Evolutionary conservation across 805 yeast genomes (phyloP).

Genomic region (Kregervanrija delftensis): DNA sequence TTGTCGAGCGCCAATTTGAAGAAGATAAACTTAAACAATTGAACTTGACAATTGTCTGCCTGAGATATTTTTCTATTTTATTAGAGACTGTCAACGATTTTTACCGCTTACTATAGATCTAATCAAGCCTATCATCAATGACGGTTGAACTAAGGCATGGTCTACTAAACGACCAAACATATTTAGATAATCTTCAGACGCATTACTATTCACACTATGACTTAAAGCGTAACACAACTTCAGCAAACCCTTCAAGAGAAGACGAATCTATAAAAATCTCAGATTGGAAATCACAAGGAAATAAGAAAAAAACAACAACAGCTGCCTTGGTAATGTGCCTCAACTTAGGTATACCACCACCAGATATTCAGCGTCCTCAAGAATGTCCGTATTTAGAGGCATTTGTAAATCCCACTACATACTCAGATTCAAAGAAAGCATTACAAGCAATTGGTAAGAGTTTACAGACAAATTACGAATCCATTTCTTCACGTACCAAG

Average conservation of each 20-base stretch:
- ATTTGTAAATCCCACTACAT: slow-evolving; percentile 83
- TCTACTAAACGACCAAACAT: slow-evolving; percentile 24
- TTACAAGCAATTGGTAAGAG: slow-evolving; percentile 86
- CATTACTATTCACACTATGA: slow-evolving; percentile 57
- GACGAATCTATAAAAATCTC: slow-evolving; percentile 62
- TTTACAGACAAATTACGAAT: slow-evolving; percentile 83
- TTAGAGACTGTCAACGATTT: no score
- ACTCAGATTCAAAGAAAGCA: slow-evolving; percentile 83
- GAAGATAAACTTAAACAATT: no score
- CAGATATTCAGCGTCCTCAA: slow-evolving; percentile 86
- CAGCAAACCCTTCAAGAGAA: slow-evolving; percentile 66
- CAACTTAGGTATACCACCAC: slow-evolving; percentile 94
- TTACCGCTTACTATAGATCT: no score
- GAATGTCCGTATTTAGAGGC: slow-evolving; percentile 91
- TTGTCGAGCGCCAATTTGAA: no score
- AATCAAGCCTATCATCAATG: slow-evolving; percentile 6
- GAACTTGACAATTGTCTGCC: no score
- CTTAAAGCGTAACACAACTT: slow-evolving; percentile 86
- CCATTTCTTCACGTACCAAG: slow-evolving; percentile 76
- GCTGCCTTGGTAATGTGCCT: slow-evolving; percentile 90
- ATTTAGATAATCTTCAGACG: slow-evolving; percentile 22
- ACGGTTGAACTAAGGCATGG: slow-evolving; percentile 25
- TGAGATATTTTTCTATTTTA: no score
- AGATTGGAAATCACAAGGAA: slow-evolving; percentile 90
- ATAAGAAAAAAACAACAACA: slow-evolving; percentile 84